Conservation (phyloP, 2,329 filamentous ascomycete species). For the Colletotrichum sidae region DNA sequence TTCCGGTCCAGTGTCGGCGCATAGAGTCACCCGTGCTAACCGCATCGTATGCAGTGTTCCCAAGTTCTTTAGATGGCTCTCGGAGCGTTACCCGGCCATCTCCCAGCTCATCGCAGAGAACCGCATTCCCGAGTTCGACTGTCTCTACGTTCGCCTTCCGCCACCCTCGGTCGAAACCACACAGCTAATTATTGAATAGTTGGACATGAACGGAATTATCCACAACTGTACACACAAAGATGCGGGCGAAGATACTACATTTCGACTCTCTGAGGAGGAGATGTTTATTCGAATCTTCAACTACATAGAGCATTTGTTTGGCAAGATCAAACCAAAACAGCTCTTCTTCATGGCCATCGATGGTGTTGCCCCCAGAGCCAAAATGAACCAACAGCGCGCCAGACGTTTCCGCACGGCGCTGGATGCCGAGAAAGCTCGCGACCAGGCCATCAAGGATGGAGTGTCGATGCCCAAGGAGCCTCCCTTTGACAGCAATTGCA, state of each 20-base stretch:
- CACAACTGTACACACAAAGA: slow-evolving; percentile 99
- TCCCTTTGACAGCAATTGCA: slow-evolving; percentile 98
- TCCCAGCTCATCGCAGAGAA: slow-evolving; percentile 99
- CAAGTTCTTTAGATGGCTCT: slow-evolving; percentile 99
- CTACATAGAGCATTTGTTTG: slow-evolving; percentile 98
- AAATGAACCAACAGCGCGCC: slow-evolving; percentile 99
- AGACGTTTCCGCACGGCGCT: slow-evolving; percentile 94
- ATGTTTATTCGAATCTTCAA: slow-evolving; percentile 99
- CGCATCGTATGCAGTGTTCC: slow-evolving; percentile 64
- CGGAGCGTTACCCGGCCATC: slow-evolving; percentile 97
- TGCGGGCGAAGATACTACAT: slow-evolving; percentile 84
- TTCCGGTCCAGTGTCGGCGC: neutral
- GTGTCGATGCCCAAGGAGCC: slow-evolving; percentile 95
- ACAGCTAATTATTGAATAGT: slow-evolving; percentile 57
- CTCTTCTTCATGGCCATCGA: slow-evolving; percentile 99
- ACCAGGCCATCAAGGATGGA: slow-evolving; percentile 91
- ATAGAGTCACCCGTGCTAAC: slow-evolving; percentile 22
- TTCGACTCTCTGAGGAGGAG: slow-evolving; percentile 94
- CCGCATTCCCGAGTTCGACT: slow-evolving; percentile 98
- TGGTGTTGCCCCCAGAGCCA: slow-evolving; percentile 94
- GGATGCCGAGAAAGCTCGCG: slow-evolving; percentile 88
- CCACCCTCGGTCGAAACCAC: slow-evolving; percentile 44
- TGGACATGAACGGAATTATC: slow-evolving; percentile 99
- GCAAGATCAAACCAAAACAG: slow-evolving; percentile 98
- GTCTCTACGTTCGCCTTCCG: slow-evolving; percentile 77